Conservation (phyloP, 108 stramenopile species). For the Schizochytrium sp. region DNA sequence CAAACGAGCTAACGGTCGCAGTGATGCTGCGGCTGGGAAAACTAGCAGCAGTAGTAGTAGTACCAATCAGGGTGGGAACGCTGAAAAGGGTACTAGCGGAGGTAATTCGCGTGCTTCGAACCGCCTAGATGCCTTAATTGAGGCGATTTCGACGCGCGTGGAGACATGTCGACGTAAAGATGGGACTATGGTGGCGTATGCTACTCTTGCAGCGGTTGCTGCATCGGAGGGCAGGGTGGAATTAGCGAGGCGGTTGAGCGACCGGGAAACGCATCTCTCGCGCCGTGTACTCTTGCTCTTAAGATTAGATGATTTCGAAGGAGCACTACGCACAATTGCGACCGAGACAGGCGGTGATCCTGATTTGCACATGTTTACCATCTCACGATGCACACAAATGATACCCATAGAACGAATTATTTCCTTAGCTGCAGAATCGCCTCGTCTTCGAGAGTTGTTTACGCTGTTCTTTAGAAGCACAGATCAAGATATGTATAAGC, state of each 20-base stretch:
- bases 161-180: neutral
- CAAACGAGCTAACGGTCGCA: no score
- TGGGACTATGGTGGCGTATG: constrained; percentile 6
- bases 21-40: no score
- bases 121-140: neutral
- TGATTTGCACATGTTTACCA: constrained; percentile 36
- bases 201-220: constrained; percentile 33
- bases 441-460: constrained; percentile 25
- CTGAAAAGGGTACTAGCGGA: no score
- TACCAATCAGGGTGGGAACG: no score
- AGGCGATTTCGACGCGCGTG: constrained; percentile 10
- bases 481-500: constrained; percentile 1
- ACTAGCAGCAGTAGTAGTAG: no score
- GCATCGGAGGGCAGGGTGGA: neutral
- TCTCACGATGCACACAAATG: neutral
- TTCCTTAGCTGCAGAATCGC: neutral
- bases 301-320: constrained; percentile 39
- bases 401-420: constrained; percentile 6
- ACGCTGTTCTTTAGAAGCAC: constrained; percentile 22
- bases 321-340: constrained; percentile 32
- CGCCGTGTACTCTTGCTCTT: constrained; percentile 18
- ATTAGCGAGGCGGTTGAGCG: constrained; percentile 15
- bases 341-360: constrained; percentile 51
- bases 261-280: constrained; percentile 16
- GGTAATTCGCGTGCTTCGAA: neutral